Evolutionary conservation across 192 early-diverging fungal genomes (phyloP), one percentile per base, ranked within the genome.

Genomic region (Cetraspora pellucida): DNA sequence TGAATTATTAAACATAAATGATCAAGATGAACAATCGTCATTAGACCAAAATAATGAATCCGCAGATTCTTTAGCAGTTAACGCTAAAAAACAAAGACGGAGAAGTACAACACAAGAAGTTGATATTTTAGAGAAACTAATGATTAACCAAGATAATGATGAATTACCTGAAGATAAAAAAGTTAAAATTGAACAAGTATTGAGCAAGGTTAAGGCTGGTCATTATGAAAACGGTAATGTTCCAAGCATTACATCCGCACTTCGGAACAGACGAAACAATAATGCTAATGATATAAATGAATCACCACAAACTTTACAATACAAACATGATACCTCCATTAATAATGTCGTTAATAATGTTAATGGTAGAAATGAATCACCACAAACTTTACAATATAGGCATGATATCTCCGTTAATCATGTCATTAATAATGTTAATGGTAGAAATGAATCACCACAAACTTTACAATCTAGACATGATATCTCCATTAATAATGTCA

Each of bases 181-280:
- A 31, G 47, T 66, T 43, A 76, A 30, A 55, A 76, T 76, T 54
- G 63, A 54, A 19, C 74, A 30, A 46, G 74, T 76, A 52, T 54
- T 76, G n/a, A 19, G 43, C 17, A 76, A 64, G 10, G 74, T 76
- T 11, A 66, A 49, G 25, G 21, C 58, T 25, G 74, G 74, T 49
- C 60, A 75, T 17, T 64, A 59, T 64, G 46, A 52, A 21, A 10
- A 3, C 9, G 30, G n/a, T 72, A 25, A 25, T 10, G 21, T 23
- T 21, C 21, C 21, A 30, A 66, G 64, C 16, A 66, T 66, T 37
- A 37, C 31, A 1, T 37, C 31, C 31, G 5, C 31, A 37, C 31
- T 37, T 37, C 31, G 31, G 3, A 37, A 2, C 23, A 54, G 11
- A n/a, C n/a, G n/a, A n/a, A n/a, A n/a, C n/a, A n/a, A n/a, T n/a